A percentile compares a stretch with the other conserved stretches of the same genome.
phyloP scores from a whole-genome alignment of 73 alveolate genomes.

The Paramecium biaurelia region DNA sequence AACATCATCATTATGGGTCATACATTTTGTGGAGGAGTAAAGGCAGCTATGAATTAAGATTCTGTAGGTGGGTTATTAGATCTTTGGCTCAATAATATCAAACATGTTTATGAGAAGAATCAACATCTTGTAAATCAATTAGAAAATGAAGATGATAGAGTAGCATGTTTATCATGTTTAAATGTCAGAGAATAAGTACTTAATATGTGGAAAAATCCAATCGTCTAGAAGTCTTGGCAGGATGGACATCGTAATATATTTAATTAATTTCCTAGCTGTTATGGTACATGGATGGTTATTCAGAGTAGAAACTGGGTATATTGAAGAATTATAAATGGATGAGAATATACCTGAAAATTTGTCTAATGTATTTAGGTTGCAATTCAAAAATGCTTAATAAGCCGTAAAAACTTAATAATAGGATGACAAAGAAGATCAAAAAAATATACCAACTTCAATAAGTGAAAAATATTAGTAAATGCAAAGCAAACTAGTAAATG shows the following conservation, averaged over 20 bases:
- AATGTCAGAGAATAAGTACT: constrained; percentile 40
- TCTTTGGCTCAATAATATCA: constrained; percentile 7
- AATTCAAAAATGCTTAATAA: not conserved
- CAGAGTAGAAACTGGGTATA: constrained; percentile 22
- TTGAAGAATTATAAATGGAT: not conserved
- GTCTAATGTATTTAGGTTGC: not conserved
- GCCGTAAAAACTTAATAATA: not conserved
- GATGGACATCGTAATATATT: not conserved
- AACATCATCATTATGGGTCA: constrained; percentile 59
- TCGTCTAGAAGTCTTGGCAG: constrained; percentile 11
- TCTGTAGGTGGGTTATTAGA: constrained; percentile 46
- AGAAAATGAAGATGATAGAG: not conserved
- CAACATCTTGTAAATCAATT: not conserved
- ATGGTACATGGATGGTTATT: constrained; percentile 52
- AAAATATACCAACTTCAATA: not conserved
- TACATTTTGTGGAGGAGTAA: constrained; percentile 59
- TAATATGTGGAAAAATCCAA: constrained; percentile 49
- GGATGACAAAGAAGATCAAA: not conserved
- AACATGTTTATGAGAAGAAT: not conserved
- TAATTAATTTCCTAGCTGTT: not conserved
- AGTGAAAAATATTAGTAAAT: not conserved
- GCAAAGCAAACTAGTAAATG: not conserved
- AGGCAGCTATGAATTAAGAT: constrained; percentile 50
- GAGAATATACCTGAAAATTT: not conserved
- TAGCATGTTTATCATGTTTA: not conserved